phyloP scores from a whole-genome alignment of 2,329 filamentous ascomycete species.

The Cytospora piceicola region DNA sequence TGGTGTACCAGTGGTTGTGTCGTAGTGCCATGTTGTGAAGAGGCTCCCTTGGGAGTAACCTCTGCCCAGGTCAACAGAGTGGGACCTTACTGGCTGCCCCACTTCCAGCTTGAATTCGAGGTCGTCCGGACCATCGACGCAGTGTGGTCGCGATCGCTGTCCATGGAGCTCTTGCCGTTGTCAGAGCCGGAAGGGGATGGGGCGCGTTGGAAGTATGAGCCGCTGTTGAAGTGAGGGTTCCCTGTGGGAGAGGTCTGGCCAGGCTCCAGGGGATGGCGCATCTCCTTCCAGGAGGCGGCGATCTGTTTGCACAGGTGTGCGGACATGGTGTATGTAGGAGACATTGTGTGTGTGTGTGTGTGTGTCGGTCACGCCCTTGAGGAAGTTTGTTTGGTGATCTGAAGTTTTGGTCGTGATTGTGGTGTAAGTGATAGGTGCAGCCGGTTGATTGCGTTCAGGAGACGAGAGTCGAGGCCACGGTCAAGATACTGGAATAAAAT shows the following conservation, averaged over 20 bases:
- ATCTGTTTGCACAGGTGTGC: conserved; percentile 65
- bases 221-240: conserved; percentile 34
- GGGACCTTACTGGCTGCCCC: conserved; percentile 22
- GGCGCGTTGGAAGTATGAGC: conserved; percentile 41
- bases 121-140: conserved; percentile 39
- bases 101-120: conserved; percentile 41
- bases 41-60: background rate
- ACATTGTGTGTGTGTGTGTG: conserved; percentile 46
- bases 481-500: background rate
- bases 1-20: background rate
- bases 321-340: conserved; percentile 64
- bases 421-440: conserved; percentile 6
- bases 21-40: background rate
- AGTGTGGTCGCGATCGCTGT: conserved; percentile 45
- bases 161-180: conserved; percentile 51
- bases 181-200: conserved; percentile 39
- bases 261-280: conserved; percentile 43
- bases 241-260: conserved; percentile 34
- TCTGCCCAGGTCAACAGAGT: background rate
- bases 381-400: conserved; percentile 5
- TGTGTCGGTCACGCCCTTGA: background rate
- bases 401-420: background rate
- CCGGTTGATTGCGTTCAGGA: background rate
- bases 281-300: conserved; percentile 61
- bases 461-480: background rate